These are phyloP conservation scores for Akanthomyces dipterigenus DNA, from an alignment of 2,329 filamentous ascomycete species.

Conservation along the genomic window DNA sequence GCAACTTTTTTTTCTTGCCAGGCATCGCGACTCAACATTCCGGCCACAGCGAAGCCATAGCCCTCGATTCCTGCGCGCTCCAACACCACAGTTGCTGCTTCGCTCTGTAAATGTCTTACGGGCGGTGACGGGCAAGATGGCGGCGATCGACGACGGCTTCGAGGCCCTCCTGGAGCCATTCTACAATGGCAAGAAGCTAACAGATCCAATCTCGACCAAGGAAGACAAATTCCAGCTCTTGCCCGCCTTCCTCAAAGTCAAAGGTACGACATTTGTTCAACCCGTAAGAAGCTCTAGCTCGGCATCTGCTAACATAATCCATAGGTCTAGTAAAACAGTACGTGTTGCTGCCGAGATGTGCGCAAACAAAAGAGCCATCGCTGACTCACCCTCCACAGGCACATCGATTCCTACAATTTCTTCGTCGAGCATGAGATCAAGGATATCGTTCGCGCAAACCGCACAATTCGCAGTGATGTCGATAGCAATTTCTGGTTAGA, in stretches of 20 bases:
- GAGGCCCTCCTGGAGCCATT: constrained; percentile 61
- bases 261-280: constrained; percentile 45
- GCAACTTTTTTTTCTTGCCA: constrained; percentile 11
- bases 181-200: constrained; percentile 62
- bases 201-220: constrained; percentile 56
- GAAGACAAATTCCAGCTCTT: constrained; percentile 95
- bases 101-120: constrained; percentile 21
- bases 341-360: constrained; percentile 17
- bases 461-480: constrained; percentile 82
- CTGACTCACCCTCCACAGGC: constrained; percentile 33
- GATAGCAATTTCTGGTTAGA: constrained; percentile 90
- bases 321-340: constrained; percentile 78
- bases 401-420: constrained; percentile 98
- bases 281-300: neutral
- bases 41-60: neutral
- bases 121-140: constrained; percentile 38
- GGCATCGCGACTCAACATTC: constrained; percentile 8
- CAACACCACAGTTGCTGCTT: neutral
- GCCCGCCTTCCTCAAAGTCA: constrained; percentile 96
- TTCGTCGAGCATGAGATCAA: constrained; percentile 96
- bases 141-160: constrained; percentile 54
- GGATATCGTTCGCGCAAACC: constrained; percentile 90
- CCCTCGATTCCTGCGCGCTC: neutral
- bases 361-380: neutral
- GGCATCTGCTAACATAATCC: constrained; percentile 11